A percentile compares a stretch with the other conserved stretches of the same genome.
Evolutionary conservation across 2,329 filamentous ascomycete species (phyloP).

Genomic region (Exophiala spinifera): DNA sequence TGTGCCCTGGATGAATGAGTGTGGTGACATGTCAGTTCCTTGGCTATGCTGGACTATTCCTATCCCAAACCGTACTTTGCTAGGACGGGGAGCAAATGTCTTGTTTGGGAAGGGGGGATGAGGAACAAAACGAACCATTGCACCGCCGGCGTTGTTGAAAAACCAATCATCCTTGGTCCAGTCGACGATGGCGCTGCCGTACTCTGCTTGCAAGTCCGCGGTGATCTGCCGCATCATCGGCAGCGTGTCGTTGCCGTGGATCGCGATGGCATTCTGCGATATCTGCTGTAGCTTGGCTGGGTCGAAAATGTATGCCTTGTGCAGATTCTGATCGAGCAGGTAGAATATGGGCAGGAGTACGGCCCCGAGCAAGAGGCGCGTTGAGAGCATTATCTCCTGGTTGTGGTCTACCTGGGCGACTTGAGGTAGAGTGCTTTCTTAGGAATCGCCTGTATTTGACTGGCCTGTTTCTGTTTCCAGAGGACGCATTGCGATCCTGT

Average conservation of each 20-base stretch:
- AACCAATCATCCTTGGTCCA: constrained; percentile 53
- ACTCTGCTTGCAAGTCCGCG: constrained; percentile 49
- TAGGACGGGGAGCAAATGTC: too few relatives aligned
- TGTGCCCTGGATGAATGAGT: constrained; percentile 53
- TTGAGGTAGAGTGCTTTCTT: too few relatives aligned
- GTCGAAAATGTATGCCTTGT: constrained; percentile 28
- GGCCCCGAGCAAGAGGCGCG: neutral
- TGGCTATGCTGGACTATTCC: too few relatives aligned
- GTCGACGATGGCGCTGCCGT: constrained; percentile 30
- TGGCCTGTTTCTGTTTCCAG: too few relatives aligned
- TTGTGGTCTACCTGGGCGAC: too few relatives aligned
- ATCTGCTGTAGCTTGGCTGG: constrained; percentile 25
- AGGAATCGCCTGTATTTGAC: too few relatives aligned
- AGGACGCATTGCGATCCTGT: too few relatives aligned
- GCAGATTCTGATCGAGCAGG: neutral
- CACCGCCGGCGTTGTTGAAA: constrained; percentile 81
- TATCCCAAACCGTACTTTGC: too few relatives aligned
- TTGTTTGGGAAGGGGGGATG: neutral
- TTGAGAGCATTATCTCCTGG: neutral
- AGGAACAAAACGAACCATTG: constrained; percentile 55
- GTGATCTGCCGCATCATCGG: constrained; percentile 65
- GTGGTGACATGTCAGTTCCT: too few relatives aligned
- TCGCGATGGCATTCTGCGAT: constrained; percentile 23
- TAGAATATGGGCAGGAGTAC: neutral
- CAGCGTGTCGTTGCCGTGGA: constrained; percentile 45